phyloP scores from a whole-genome alignment of 75 land plant species.

The Sequoia sempervirens region DNA sequence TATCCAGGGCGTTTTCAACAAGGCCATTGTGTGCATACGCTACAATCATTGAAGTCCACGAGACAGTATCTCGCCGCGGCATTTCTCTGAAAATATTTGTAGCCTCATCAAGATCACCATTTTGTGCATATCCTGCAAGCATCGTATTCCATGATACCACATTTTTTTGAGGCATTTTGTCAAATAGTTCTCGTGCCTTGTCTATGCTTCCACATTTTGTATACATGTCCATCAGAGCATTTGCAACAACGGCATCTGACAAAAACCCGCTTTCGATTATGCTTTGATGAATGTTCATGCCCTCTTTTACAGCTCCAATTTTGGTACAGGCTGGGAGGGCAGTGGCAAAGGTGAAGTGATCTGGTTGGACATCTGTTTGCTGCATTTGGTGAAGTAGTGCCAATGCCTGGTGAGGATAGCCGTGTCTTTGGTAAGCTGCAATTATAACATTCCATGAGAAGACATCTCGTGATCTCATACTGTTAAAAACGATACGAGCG shows the following conservation, averaged over 20 bases:
- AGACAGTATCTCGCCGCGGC: background rate
- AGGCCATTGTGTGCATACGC: slow-evolving; percentile 6
- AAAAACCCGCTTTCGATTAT: background rate
- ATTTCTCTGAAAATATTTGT: too few species aligned
- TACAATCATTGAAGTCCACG: slow-evolving; percentile 8
- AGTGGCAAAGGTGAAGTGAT: background rate
- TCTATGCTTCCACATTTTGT: background rate
- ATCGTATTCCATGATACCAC: too few species aligned
- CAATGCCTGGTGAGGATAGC: background rate
- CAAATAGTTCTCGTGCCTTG: background rate
- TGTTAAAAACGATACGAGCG: background rate
- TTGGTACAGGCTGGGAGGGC: background rate
- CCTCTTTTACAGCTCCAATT: background rate
- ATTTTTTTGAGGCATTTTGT: slow-evolving; percentile 4
- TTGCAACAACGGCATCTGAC: background rate
- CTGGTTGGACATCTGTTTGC: background rate
- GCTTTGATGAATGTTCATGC: background rate
- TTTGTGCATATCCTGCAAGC: too few species aligned
- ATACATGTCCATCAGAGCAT: background rate
- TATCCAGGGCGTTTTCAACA: background rate
- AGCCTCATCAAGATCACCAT: too few species aligned
- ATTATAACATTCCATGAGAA: background rate
- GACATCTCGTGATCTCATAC: background rate
- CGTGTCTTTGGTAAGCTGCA: background rate
- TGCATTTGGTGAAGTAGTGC: background rate